Conservation (phyloP, 78 protist species). For the Pelomyxa schiedti region DNA sequence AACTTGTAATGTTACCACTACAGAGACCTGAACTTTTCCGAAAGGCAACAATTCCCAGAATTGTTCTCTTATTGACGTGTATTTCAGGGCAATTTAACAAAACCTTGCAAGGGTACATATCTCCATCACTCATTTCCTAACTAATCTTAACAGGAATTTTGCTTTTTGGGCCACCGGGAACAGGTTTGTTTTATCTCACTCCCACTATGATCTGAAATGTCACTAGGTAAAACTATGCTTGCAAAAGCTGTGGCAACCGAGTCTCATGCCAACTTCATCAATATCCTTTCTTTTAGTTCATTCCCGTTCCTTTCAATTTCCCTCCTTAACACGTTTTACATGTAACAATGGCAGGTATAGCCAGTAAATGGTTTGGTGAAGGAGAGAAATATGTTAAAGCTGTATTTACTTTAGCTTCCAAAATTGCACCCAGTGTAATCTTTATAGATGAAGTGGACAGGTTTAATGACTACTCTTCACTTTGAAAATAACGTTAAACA, state of each 20-base stretch:
- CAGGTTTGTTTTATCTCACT: no score
- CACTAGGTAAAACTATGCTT: conserved; percentile 26
- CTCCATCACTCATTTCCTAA: not conserved
- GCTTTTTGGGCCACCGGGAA: conserved; percentile 21
- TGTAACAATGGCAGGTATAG: conserved; percentile 19
- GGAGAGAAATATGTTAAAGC: conserved; percentile 27
- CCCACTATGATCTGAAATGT: no score
- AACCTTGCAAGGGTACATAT: conserved; percentile 16
- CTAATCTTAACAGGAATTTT: no score
- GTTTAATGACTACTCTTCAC: no score
- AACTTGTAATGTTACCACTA: conserved; percentile 28
- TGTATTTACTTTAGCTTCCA: conserved; percentile 12
- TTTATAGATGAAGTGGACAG: conserved; percentile 34
- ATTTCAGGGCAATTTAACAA: not conserved
- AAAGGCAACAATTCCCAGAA: no score
- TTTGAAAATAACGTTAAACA: not conserved
- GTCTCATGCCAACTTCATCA: conserved; percentile 18
- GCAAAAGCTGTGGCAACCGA: conserved; percentile 27
- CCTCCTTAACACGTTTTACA: not conserved
- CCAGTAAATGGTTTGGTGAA: conserved; percentile 33
- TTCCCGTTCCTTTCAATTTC: no score
- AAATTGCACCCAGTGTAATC: conserved; percentile 18
- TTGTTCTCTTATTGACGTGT: no score
- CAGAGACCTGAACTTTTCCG: conserved; percentile 24
- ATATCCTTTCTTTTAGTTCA: no score